Evolutionary conservation across 352 stramenopile genomes (phyloP), one percentile per base, ranked within the genome.

Genomic region (Pythium pectinolyticum): DNA sequence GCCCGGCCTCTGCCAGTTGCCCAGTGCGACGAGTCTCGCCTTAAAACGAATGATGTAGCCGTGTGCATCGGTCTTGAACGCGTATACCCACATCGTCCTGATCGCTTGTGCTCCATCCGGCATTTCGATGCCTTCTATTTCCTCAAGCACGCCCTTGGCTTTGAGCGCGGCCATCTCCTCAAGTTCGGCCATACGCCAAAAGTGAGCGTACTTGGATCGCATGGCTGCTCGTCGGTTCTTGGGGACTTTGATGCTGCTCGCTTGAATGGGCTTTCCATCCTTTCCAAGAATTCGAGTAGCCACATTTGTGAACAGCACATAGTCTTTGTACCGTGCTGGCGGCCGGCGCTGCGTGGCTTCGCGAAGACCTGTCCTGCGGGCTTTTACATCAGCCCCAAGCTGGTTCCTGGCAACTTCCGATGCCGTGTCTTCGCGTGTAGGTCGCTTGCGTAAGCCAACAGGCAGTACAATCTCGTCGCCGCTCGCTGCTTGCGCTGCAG

Each of bases 1-100:
- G 12, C 48, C 35, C 0, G 24, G 17, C 1, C 34, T 24, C 35
- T 65, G 57, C 17, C 8, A 45, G n/a, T 65, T 52, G 0, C 57
- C 57, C 6, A 47, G 17, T 10, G 57, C 57, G 2, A 63, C 60
- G 1, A 54, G 22, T 10, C 61, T 31, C 1, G 49, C 52, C 24
- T 68, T 68, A 52, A 63, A 57, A 5, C 43, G 15, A 3, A 39
- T 31, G 9, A 66, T 27, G 11, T 66, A 47, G 3, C 59, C 48
- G 3, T 35, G 11, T 4, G 39, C 22, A 19, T 66, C 59, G 3
- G 30, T 54, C 40, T 66, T 61, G 4, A 61, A 0, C 12, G 5
- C 6, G 3, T n/a, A 66, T 0, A 58, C 22, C 39, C 55, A 61
- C 59, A 61, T 66, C 1, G 48, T 47, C 24, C n/a, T 2, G 24